Evolutionary conservation across 2,329 filamentous ascomycete genomes (phyloP).

Genomic region (Pseudofabraea citricarpa): DNA sequence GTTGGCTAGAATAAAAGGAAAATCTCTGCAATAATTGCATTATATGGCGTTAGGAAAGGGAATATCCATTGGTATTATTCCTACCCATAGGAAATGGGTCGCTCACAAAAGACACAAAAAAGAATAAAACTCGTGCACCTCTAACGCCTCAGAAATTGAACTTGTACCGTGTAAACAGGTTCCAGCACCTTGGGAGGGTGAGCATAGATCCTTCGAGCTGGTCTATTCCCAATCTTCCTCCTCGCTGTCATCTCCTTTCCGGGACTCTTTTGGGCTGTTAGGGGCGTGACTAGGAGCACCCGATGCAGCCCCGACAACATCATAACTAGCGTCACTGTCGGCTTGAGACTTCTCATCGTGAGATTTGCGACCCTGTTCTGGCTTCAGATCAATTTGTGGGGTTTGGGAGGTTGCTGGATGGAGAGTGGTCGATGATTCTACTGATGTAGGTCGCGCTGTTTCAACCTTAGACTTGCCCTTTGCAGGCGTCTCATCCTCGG

Average conservation of each 20-base stretch:
- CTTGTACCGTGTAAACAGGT: neutral
- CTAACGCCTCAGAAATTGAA: constrained; percentile 9
- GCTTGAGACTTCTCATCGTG: constrained; percentile 87
- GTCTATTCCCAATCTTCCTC: constrained; percentile 74
- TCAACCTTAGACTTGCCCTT: constrained; percentile 32
- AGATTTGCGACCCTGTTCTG: constrained; percentile 64
- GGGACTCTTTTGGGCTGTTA: constrained; percentile 54
- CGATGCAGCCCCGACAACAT: constrained; percentile 77
- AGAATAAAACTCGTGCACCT: constrained; percentile 9
- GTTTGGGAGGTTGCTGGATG: constrained; percentile 42
- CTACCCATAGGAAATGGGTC: constrained; percentile 4
- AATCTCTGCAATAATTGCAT: constrained; percentile 7
- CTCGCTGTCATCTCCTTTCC: constrained; percentile 58
- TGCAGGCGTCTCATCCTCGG: constrained; percentile 55
- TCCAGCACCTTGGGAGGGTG: neutral
- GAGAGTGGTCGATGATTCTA: constrained; percentile 55
- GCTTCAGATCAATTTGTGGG: constrained; percentile 45
- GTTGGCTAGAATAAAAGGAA: neutral
- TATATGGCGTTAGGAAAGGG: constrained; percentile 10
- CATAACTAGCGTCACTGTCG: constrained; percentile 94
- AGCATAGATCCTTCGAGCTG: neutral
- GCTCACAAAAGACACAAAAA: neutral
- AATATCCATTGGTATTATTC: constrained; percentile 18
- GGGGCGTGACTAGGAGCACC: constrained; percentile 75
- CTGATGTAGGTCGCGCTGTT: constrained; percentile 40